phyloP scores from a whole-genome alignment of 345 rosid genomes.

The Streptanthus diversifolius region DNA sequence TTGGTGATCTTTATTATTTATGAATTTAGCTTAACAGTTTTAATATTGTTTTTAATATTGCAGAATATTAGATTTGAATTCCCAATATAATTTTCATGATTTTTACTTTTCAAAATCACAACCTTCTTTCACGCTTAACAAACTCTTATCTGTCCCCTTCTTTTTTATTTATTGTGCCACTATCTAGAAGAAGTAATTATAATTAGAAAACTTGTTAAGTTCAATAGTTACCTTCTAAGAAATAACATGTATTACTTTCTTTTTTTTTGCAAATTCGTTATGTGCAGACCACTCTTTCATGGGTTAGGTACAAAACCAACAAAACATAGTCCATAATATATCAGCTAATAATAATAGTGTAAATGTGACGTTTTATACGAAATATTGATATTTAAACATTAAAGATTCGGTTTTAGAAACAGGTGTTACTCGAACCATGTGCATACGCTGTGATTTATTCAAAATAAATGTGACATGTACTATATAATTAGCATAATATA shows the following conservation, averaged over 20 bases:
- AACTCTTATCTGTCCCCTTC: neutral
- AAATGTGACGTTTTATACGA: slow-evolving; percentile 19
- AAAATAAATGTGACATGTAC: neutral
- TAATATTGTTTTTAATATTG: too few relatives aligned
- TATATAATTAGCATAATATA: neutral
- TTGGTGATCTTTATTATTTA: too few relatives aligned
- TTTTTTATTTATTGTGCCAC: neutral
- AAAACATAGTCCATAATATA: too few relatives aligned
- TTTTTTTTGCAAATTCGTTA: neutral
- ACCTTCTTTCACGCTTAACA: slow-evolving; percentile 10
- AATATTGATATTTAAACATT: neutral
- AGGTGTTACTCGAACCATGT: slow-evolving; percentile 23
- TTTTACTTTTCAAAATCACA: neutral
- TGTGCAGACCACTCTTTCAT: slow-evolving; percentile 23
- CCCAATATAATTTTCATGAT: too few relatives aligned
- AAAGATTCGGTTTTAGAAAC: slow-evolving; percentile 14
- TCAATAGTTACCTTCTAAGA: neutral
- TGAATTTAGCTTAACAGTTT: too few relatives aligned
- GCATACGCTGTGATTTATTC: neutral
- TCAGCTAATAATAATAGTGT: neutral
- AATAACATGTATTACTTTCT: neutral
- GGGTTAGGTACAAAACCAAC: too few relatives aligned
- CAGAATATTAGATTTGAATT: too few relatives aligned
- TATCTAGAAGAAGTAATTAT: neutral
- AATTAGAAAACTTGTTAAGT: neutral